These are phyloP conservation scores for Rubroboletus satanas DNA, from an alignment of 768 basidiomycete species.

Conservation along the genomic window DNA sequence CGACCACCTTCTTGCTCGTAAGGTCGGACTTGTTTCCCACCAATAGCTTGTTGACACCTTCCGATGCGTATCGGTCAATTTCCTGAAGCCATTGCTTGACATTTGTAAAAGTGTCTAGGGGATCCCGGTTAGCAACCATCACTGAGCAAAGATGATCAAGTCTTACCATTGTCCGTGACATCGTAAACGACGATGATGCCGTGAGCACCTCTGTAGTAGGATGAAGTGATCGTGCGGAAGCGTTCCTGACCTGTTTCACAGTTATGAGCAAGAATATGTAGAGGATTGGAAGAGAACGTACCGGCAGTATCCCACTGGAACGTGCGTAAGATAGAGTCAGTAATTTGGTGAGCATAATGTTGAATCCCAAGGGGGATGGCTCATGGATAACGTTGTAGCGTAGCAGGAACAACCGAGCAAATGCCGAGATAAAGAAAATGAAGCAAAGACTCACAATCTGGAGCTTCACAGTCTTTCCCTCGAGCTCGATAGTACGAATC, in stretches of 20 bases:
- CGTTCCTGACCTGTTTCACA: constrained; percentile 78
- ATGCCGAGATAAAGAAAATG: neutral
- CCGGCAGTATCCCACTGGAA: constrained; percentile 93
- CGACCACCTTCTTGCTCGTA: constrained; percentile 93
- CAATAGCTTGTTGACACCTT: constrained; percentile 97
- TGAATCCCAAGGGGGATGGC: neutral
- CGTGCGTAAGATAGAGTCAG: constrained; percentile 18
- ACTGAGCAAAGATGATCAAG: neutral
- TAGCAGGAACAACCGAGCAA: neutral
- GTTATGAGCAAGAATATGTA: constrained; percentile 1
- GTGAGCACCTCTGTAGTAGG: constrained; percentile 99
- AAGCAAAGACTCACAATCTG: constrained; percentile 75
- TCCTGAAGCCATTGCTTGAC: constrained; percentile 95
- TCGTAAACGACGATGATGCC: constrained; percentile 99
- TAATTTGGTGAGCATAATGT: neutral
- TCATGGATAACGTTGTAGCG: neutral
- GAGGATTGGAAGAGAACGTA: constrained; percentile 29
- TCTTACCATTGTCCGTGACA: constrained; percentile 86
- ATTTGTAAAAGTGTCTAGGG: constrained; percentile 84
- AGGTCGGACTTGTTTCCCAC: constrained; percentile 99
- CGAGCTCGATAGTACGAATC: constrained; percentile 97
- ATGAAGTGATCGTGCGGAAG: constrained; percentile 97
- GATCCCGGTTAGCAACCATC: constrained; percentile 5
- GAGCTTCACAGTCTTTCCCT: constrained; percentile 97
- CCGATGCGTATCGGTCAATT: constrained; percentile 93